phyloP scores from a whole-genome alignment of 495 filamentous ascomycete species.

The Penicillium lividum region DNA sequence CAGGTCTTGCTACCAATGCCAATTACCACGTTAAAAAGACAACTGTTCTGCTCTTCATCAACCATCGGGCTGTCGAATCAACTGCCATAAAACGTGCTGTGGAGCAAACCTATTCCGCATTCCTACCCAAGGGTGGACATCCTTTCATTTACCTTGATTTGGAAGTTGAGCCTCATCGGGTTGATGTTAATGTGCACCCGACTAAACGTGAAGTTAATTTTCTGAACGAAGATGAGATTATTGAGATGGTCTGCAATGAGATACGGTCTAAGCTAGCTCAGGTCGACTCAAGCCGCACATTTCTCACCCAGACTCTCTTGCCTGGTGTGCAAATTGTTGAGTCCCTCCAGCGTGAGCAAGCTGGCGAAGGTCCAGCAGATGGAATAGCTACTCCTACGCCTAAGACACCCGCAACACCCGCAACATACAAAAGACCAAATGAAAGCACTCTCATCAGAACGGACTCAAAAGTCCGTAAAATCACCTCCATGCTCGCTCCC shows the following conservation, averaged over 20 bases:
- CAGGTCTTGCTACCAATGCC: constrained; percentile 85
- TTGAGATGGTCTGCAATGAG: constrained; percentile 81
- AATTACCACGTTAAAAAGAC: constrained; percentile 96
- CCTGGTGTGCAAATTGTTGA: constrained; percentile 55
- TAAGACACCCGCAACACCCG: constrained; percentile 45
- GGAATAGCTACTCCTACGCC: constrained; percentile 19
- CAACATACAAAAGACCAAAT: constrained; percentile 62
- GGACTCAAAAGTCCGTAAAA: constrained; percentile 87
- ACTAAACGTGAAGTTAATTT: constrained; percentile 99
- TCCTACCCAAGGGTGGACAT: constrained; percentile 92
- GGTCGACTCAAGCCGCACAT: constrained; percentile 93
- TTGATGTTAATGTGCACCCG: constrained; percentile 98
- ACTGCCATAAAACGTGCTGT: constrained; percentile 84
- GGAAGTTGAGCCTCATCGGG: constrained; percentile 87
- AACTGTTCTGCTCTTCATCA: constrained; percentile 90
- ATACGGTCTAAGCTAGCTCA: constrained; percentile 78
- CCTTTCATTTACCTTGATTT: constrained; percentile 93
- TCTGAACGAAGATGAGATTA: constrained; percentile 95
- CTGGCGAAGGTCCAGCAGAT: constrained; percentile 19
- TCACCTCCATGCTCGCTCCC: constrained; percentile 84
- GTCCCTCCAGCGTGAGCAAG: constrained; percentile 28
- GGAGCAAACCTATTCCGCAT: constrained; percentile 87
- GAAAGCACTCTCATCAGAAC: constrained; percentile 91
- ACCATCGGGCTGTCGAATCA: constrained; percentile 95
- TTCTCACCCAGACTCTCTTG: constrained; percentile 88